Evolutionary conservation across 2,329 filamentous ascomycete genomes (phyloP).

Genomic region (Nothophoma quercina): DNA sequence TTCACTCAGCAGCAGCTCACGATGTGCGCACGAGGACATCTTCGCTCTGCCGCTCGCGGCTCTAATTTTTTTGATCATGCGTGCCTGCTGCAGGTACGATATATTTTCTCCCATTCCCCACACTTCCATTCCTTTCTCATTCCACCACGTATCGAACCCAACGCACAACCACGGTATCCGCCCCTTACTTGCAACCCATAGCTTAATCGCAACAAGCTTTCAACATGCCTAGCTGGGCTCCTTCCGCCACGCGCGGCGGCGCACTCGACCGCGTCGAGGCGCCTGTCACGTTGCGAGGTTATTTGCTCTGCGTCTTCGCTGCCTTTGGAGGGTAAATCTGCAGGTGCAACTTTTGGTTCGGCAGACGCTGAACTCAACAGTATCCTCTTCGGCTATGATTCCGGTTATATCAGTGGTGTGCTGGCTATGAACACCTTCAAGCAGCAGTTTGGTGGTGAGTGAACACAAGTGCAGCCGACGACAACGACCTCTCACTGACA

Average conservation of each 20-base stretch:
- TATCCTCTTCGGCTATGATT: constrained; percentile 80
- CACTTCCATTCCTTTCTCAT: constrained; percentile 7
- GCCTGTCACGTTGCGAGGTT: constrained; percentile 57
- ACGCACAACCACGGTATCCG: constrained; percentile 1
- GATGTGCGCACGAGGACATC: constrained; percentile 4
- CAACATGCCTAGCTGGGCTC: constrained; percentile 36
- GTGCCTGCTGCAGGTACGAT: constrained; percentile 2
- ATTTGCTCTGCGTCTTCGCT: constrained; percentile 56
- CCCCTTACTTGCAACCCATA: constrained; percentile 15
- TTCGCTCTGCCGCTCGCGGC: background rate
- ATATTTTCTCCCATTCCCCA: constrained; percentile 2
- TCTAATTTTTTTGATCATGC: background rate
- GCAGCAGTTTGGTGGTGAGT: constrained; percentile 51
- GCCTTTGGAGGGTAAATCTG: constrained; percentile 58
- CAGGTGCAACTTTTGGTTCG: background rate
- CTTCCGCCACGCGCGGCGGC: constrained; percentile 29
- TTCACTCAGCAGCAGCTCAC: constrained; percentile 1
- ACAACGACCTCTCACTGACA: no score
- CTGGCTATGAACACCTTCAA: constrained; percentile 54
- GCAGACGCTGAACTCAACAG: background rate
- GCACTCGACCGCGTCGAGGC: constrained; percentile 63
- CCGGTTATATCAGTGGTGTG: constrained; percentile 76
- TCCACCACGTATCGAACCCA: constrained; percentile 1
- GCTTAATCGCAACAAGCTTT: constrained; percentile 18
- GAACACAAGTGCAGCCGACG: background rate